These are phyloP conservation scores for Parasitella parasitica DNA, from an alignment of 371 early-diverging fungal species.

Conservation along the genomic window DNA sequence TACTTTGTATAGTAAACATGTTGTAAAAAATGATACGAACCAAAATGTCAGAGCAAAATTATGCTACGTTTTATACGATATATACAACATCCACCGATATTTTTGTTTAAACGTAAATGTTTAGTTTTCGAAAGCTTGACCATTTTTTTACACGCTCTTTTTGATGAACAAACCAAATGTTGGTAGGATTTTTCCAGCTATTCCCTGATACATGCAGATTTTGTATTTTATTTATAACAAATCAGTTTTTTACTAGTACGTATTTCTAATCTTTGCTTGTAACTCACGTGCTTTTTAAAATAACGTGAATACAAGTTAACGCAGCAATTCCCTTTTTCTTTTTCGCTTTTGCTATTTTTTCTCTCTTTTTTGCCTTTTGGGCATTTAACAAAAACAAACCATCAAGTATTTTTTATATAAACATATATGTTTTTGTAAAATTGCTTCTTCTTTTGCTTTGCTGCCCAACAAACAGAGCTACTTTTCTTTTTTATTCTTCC, in stretches of 20 bases:
- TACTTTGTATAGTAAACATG: not conserved
- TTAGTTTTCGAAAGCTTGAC: too few relatives aligned
- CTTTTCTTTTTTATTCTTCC: not conserved
- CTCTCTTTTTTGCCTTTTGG: not conserved
- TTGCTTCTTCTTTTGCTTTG: not conserved
- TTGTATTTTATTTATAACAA: not conserved
- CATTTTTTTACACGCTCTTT: too few relatives aligned
- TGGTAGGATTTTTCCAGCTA: not conserved
- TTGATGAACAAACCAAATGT: not conserved
- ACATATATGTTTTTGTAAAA: not conserved
- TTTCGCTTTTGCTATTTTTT: not conserved
- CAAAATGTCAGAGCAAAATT: not conserved
- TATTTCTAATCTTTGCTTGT: not conserved
- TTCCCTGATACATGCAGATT: not conserved
- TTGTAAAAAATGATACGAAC: not conserved
- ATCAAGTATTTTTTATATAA: not conserved
- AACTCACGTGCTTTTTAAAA: not conserved
- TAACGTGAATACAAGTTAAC: not conserved
- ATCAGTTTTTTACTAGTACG: not conserved
- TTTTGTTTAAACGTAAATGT: too few relatives aligned
- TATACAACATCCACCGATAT: too few relatives aligned
- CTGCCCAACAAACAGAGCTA: not conserved
- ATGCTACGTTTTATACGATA: not conserved
- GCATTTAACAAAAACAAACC: conserved; percentile 1
- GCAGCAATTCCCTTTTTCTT: not conserved